phyloP scores from a whole-genome alignment of 257 asterid species.

The Thymus mandschuricus region DNA sequence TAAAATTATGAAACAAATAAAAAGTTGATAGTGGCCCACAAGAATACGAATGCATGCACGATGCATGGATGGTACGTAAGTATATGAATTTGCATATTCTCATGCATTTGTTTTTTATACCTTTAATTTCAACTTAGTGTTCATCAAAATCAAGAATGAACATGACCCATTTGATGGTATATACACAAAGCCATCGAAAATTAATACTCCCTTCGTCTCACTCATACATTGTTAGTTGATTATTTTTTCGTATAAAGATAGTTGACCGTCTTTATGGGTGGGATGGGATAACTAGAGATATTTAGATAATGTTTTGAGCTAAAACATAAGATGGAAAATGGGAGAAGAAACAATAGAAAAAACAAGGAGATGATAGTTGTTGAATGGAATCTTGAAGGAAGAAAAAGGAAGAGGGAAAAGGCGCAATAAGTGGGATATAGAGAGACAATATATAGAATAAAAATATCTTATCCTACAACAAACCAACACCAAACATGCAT shows the following conservation, averaged over 20 bases:
- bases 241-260: no score
- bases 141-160: neutral
- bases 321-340: neutral
- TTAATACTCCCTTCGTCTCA: no score
- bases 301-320: neutral
- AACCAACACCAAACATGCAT: neutral
- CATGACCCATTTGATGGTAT: neutral
- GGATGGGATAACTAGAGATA: no score
- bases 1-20: neutral
- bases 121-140: no score
- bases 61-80: neutral
- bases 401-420: constrained; percentile 10
- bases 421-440: constrained; percentile 3
- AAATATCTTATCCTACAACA: constrained; percentile 33
- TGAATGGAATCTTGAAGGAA: constrained; percentile 27
- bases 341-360: neutral
- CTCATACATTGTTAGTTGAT: no score
- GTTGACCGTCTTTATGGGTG: no score
- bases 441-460: constrained; percentile 12
- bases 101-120: neutral
- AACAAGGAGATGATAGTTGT: neutral
- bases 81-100: constrained; percentile 22
- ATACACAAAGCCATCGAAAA: neutral
- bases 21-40: neutral
- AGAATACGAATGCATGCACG: neutral